Evolutionary conservation across 2,329 filamentous ascomycete species (phyloP), one percentile per base, ranked within the genome.

Genomic region (Ceratocystiopsis minuta): DNA sequence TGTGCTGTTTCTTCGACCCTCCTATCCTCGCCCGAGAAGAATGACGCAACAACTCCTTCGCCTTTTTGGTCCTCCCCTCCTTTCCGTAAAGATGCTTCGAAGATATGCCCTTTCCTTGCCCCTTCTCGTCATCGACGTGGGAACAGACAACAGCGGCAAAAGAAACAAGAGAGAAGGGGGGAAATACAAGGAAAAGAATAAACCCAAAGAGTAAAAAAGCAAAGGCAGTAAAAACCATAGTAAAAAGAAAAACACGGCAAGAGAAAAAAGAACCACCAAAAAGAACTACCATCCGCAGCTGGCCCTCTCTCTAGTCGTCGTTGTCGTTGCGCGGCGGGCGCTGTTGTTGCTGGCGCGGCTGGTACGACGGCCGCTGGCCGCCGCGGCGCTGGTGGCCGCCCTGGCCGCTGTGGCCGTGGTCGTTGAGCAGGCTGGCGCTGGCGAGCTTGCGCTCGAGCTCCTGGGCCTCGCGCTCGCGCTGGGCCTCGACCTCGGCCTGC

Each of bases 381-480:
- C 53, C 49, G n/a, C 20, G 12, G 40, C 24, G 24, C 24, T 28
- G 24, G 24, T 48, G 50, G 37, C 52, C 51, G 32, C 49, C 50
- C 34, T 50, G 49, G 40, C 52, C 50, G 45, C 50, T 50, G 35
- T 58, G 57, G 33, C 55, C 55, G 37, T 57, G 54, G n/a, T 42
- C 42, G 24, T 28, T 28, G 24, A 28, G 4, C 46, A 59, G 55
- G 16, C 55, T 55, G 15, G 55, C 52, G 38, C 44, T 44, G 46
- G 44, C 47, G 34, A 52, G 46, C 43, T 82, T 82, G 52, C 75
- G 69, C 63, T 85, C 80, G 18, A 75, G 60, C 58, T 82, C 78
- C 58, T 76, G 75, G 50, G 70, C 61, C 63, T 85, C 84, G 51
- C 78, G 78, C 66, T 92, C 85, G 64, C 76, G 78, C 60, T 83